Evolutionary conservation across 116 monocot species (phyloP).

Genomic region (Posidonia oceanica): DNA sequence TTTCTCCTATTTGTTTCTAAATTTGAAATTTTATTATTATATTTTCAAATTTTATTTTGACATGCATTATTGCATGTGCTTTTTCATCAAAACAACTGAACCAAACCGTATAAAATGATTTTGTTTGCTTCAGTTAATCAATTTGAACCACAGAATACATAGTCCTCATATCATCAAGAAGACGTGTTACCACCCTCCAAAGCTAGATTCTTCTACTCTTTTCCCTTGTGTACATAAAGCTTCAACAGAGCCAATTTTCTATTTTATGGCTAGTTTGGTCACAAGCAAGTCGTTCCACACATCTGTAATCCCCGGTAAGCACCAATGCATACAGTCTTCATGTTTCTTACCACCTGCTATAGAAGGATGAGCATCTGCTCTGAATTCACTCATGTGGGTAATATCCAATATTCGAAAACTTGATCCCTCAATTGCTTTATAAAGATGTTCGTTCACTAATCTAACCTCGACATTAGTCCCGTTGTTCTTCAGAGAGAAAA

Average conservation of each 20-base stretch:
- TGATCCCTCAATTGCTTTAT: conserved; percentile 45
- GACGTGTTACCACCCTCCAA: no score
- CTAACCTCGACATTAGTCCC: conserved; percentile 66
- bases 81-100: no score
- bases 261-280: conserved; percentile 1
- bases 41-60: no score
- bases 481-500: conserved; percentile 65
- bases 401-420: conserved; percentile 55
- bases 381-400: conserved; percentile 78
- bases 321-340: conserved; percentile 99
- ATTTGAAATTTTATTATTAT: no score
- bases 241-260: not conserved
- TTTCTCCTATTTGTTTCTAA: no score
- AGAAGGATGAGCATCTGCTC: conserved; percentile 97
- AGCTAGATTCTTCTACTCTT: no score
- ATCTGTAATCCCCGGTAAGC: conserved; percentile 81
- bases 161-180: no score
- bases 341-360: conserved; percentile 74
- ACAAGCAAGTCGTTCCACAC: conserved; percentile 77
- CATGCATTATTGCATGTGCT: no score
- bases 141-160: no score
- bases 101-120: no score
- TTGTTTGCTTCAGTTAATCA: no score
- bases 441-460: conserved; percentile 60
- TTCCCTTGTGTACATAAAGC: no score